Percentiles rank a stretch among this genome's conserved stretches.
Evolutionary conservation across 73 alveolate species (phyloP).

Genomic region (Paraurostyla sp.): DNA sequence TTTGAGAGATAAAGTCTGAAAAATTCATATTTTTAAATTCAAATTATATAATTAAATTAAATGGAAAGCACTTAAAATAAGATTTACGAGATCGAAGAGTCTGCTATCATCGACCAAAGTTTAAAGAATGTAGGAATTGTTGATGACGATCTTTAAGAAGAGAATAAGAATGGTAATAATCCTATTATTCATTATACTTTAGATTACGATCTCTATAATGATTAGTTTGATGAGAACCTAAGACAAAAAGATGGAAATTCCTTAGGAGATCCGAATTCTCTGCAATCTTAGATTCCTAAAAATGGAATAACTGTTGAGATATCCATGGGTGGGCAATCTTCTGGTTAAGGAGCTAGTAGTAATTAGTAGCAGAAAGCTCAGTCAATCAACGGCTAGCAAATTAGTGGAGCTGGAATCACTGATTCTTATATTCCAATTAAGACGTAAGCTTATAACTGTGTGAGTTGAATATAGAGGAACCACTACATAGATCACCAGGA

Average conservation of each 20-base stretch:
- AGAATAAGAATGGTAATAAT: slow-evolving; percentile 49
- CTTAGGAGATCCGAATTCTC: not conserved
- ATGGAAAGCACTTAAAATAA: slow-evolving; percentile 81
- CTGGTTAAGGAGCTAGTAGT: not conserved
- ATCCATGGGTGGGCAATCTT: not conserved
- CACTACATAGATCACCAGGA: slow-evolving; percentile 64
- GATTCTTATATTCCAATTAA: slow-evolving; percentile 69
- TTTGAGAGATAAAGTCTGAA: slow-evolving; percentile 72
- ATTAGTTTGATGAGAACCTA: slow-evolving; percentile 50
- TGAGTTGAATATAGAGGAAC: slow-evolving; percentile 75
- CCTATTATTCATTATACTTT: not conserved
- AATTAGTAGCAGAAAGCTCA: not conserved
- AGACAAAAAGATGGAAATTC: slow-evolving; percentile 33
- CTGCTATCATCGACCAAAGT: slow-evolving; percentile 31
- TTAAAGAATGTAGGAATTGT: slow-evolving; percentile 30
- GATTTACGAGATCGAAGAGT: slow-evolving; percentile 75
- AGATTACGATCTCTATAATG: slow-evolving; percentile 65
- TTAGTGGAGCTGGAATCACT: too few relatives aligned
- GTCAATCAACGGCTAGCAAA: not conserved
- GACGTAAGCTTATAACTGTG: slow-evolving; percentile 70
- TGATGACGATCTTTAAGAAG: slow-evolving; percentile 56
- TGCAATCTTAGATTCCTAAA: slow-evolving; percentile 37
- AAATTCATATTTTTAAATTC: slow-evolving; percentile 72
- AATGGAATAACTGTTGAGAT: slow-evolving; percentile 75
- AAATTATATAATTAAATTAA: not conserved